These are phyloP conservation scores for Tilletia caries DNA, from an alignment of 1,284 basidiomycete species.

Conservation along the genomic window DNA sequence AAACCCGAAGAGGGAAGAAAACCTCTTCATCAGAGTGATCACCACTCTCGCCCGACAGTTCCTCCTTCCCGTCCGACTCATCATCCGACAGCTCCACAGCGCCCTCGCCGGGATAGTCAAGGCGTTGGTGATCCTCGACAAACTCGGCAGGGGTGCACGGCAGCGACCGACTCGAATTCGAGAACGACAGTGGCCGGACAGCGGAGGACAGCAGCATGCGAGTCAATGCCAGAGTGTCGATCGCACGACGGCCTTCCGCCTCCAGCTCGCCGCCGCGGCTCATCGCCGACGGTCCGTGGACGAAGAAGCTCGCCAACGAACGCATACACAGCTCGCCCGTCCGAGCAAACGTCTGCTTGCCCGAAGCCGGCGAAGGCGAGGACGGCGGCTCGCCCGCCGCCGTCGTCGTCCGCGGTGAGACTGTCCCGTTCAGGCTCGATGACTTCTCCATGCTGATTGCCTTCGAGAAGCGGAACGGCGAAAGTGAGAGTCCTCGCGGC, in stretches of 20 bases:
- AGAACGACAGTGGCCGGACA: no score
- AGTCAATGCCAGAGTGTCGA: no score
- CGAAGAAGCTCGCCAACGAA: background rate
- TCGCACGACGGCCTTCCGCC: background rate
- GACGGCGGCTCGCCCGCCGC: no score
- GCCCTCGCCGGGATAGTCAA: no score
- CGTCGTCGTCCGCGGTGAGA: background rate
- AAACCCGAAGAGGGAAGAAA: no score
- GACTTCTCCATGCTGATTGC: background rate
- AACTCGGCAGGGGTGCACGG: background rate
- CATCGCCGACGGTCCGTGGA: no score
- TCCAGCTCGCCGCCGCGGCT: background rate
- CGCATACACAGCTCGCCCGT: conserved; percentile 7
- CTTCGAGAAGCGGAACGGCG: background rate
- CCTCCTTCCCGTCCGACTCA: no score
- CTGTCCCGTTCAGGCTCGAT: background rate
- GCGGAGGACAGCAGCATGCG: no score
- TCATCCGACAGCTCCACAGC: no score
- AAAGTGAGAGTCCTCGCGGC: background rate
- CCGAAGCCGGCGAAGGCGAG: background rate
- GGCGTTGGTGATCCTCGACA: no score
- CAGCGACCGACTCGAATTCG: background rate
- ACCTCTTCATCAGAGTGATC: no score
- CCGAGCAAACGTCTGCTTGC: background rate
- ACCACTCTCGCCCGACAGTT: no score